These are phyloP conservation scores for Aureobasidium sp. DNA, from an alignment of 2,329 filamentous ascomycete genomes.

Conservation along the genomic window DNA sequence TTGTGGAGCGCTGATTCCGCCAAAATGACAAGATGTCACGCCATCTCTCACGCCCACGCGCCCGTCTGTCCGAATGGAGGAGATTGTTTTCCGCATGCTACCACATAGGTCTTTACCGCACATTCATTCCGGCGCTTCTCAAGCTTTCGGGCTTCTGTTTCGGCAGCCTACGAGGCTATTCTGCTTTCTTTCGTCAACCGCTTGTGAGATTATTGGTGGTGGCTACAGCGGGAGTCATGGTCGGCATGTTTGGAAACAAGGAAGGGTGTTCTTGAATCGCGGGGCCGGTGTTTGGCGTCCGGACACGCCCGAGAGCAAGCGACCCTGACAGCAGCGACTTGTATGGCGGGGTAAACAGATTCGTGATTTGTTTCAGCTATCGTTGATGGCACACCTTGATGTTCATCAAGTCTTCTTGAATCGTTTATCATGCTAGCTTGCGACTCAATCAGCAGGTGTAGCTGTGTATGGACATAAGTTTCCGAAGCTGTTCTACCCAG, in stretches of 20 bases:
- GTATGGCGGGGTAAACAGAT: neutral
- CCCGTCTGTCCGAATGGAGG: neutral
- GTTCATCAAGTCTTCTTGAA: neutral
- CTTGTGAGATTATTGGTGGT: neutral
- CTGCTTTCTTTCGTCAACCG: too few relatives aligned
- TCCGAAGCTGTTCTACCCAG: neutral
- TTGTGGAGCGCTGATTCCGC: neutral
- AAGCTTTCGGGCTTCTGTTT: neutral
- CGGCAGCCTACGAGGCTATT: neutral
- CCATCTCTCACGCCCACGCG: neutral
- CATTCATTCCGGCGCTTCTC: neutral
- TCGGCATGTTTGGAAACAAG: neutral
- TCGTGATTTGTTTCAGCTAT: neutral
- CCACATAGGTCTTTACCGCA: neutral
- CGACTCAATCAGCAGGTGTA: neutral
- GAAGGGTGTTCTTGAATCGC: neutral
- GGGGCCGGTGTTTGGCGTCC: neutral
- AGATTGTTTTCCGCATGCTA: neutral
- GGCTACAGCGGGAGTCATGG: neutral
- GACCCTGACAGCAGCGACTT: neutral
- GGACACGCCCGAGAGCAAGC: neutral
- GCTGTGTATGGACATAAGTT: neutral
- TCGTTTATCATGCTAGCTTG: neutral
- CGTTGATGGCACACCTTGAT: neutral
- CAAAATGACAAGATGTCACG: slow-evolving; percentile 3